Conservation (phyloP, 225 moss, liverwort and hornwort species). For the Neckera pumila region DNA sequence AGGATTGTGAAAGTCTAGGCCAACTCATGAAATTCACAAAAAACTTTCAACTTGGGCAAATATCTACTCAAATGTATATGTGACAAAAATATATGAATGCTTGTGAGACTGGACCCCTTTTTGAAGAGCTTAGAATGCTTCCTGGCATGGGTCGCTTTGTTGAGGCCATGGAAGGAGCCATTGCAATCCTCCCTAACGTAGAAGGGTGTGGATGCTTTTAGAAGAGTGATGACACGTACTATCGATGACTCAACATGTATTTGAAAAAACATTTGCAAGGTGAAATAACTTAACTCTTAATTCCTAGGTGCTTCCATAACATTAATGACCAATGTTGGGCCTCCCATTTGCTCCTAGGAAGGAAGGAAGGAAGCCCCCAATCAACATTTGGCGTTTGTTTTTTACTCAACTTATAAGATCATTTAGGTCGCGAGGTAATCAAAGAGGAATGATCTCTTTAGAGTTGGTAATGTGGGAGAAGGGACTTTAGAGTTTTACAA, state of each 20-base stretch:
- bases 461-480: fast-evolving
- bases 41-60: fast-evolving
- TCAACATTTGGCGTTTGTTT: fast-evolving
- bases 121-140: background rate
- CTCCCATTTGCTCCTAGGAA: background rate
- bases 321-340: background rate
- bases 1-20: no score
- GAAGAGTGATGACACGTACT: no score
- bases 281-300: background rate
- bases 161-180: background rate
- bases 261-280: background rate
- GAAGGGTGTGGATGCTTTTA: no score
- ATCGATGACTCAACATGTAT: background rate
- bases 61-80: background rate
- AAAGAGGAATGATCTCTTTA: background rate
- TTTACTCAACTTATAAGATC: background rate
- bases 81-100: fast-evolving
- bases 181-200: background rate
- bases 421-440: fast-evolving
- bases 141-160: background rate
- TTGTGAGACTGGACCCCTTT: background rate
- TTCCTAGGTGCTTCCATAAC: background rate
- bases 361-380: background rate
- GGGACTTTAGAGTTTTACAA: background rate
- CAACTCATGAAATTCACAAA: no score